Conservation (phyloP, 1,284 basidiomycete species). For the Chalciporus sp. region DNA sequence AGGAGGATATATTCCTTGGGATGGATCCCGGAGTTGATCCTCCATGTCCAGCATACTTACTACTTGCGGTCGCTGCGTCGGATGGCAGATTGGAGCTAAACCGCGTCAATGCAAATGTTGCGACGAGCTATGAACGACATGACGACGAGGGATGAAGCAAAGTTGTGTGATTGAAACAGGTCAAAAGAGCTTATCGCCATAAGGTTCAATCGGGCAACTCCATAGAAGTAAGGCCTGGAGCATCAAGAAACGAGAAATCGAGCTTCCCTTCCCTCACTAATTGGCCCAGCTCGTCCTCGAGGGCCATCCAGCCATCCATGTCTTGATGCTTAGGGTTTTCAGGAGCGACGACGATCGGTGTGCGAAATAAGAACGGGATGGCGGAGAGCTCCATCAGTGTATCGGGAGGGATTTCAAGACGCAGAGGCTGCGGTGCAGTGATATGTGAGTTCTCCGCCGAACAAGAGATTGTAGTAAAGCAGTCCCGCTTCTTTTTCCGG, state of each 20-base stretch:
- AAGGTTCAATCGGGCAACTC: conserved; percentile 13
- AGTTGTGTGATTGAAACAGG: background rate
- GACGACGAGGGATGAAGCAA: background rate
- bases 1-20: too few relatives aligned
- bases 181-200: background rate
- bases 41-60: background rate
- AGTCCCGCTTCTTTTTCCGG: conserved; percentile 7
- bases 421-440: background rate
- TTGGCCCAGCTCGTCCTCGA: conserved; percentile 26
- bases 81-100: background rate
- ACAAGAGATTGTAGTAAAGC: background rate
- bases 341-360: conserved; percentile 17
- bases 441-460: background rate
- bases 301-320: conserved; percentile 14
- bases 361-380: conserved; percentile 34
- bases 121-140: background rate
- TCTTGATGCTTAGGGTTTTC: background rate
- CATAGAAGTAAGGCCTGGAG: conserved; percentile 19
- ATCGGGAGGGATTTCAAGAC: conserved; percentile 19
- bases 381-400: conserved; percentile 32
- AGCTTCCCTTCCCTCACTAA: conserved; percentile 26
- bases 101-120: background rate
- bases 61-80: background rate
- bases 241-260: conserved; percentile 33
- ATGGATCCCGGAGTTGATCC: background rate